Percentiles rank a stretch among this genome's conserved stretches.
These are phyloP conservation scores for Lotus japonicus DNA, from an alignment of 306 rosid genomes.

Conservation along the genomic window DNA sequence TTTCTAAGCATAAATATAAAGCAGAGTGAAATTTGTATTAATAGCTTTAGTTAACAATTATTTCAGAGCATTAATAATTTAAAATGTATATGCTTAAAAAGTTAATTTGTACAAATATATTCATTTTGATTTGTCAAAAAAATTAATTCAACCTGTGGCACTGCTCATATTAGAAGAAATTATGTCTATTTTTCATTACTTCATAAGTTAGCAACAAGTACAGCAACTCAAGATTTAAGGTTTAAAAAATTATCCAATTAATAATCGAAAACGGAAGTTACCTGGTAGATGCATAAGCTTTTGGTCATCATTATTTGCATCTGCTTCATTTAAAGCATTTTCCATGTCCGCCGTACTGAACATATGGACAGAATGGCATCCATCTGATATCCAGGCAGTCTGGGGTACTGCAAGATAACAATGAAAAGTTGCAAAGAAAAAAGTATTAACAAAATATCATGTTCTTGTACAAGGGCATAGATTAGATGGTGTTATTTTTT, in stretches of 20 bases:
- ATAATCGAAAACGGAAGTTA: conserved; percentile 20
- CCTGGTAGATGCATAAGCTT: conserved; percentile 56
- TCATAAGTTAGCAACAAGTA: too few species aligned
- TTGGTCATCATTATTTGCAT: conserved; percentile 46
- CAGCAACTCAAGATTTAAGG: neutral
- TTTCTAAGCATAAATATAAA: too few species aligned
- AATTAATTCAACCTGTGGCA: too few species aligned
- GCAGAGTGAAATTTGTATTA: too few species aligned
- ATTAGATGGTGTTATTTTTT: neutral
- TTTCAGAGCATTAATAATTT: too few species aligned
- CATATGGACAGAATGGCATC: conserved; percentile 57
- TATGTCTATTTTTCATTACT: too few species aligned
- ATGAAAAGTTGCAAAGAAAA: neutral
- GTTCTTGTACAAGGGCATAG: conserved; percentile 10
- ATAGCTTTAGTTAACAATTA: too few species aligned
- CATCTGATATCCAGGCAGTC: conserved; percentile 84
- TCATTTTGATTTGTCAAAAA: too few species aligned
- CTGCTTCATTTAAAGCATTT: conserved; percentile 32
- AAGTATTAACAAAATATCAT: neutral
- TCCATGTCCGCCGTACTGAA: conserved; percentile 48
- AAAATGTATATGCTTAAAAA: too few species aligned
- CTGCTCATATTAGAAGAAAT: too few species aligned
- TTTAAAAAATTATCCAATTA: conserved; percentile 13
- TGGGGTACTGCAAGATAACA: conserved; percentile 57
- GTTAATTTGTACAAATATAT: too few species aligned